These are phyloP conservation scores for Phytopythium litorale DNA, from an alignment of 352 stramenopile species.

Conservation along the genomic window DNA sequence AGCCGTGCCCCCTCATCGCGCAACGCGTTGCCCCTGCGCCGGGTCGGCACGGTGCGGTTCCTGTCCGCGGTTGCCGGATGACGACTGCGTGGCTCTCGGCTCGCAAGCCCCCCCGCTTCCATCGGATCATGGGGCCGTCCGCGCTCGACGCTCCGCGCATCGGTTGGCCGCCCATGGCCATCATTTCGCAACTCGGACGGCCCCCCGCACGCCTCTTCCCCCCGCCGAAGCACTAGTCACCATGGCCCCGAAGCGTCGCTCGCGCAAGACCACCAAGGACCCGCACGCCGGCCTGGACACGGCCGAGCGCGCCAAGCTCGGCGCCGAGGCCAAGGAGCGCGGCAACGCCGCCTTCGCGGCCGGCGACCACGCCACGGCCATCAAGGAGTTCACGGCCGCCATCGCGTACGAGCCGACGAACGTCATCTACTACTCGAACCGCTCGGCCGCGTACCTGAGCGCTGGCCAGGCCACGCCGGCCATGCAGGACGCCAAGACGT, in stretches of 20 bases:
- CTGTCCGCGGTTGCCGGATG: slow-evolving; percentile 11
- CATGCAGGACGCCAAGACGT: slow-evolving; percentile 84
- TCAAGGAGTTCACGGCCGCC: slow-evolving; percentile 86
- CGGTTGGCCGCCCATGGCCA: not conserved
- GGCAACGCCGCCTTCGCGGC: slow-evolving; percentile 77
- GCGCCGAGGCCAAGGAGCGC: slow-evolving; percentile 82
- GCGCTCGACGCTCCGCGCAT: not conserved
- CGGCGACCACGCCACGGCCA: slow-evolving; percentile 74
- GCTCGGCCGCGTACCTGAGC: slow-evolving; percentile 81
- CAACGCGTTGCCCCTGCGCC: slow-evolving; percentile 1
- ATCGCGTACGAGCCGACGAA: slow-evolving; percentile 86
- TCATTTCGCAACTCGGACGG: slow-evolving; percentile 49
- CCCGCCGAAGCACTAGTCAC: slow-evolving; percentile 8
- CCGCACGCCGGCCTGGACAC: slow-evolving; percentile 54
- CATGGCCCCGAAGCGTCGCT: slow-evolving; percentile 83
- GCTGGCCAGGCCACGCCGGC: slow-evolving; percentile 73
- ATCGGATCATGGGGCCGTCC: not conserved
- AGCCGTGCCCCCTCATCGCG: not conserved
- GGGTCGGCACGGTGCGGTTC: not conserved
- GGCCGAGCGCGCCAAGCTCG: slow-evolving; percentile 69
- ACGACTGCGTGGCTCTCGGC: slow-evolving; percentile 26
- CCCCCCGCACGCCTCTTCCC: slow-evolving; percentile 10
- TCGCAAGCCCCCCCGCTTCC: slow-evolving; percentile 9
- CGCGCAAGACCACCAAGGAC: slow-evolving; percentile 83
- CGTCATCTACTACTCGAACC: slow-evolving; percentile 88